Conservation (phyloP, 169 alveolate genomes). For the Theileria sp. region DNA sequence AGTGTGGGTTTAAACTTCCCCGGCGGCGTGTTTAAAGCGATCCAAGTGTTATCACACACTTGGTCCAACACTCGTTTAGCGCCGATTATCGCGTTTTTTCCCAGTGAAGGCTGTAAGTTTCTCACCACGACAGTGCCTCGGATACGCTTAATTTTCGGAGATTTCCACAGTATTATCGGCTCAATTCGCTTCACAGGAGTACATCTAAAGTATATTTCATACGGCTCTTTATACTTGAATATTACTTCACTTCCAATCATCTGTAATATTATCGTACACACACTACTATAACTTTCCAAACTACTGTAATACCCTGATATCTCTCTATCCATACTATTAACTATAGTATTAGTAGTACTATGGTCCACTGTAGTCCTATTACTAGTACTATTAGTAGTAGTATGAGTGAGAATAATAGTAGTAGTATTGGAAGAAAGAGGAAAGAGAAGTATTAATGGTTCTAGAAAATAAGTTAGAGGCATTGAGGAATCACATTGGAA, state of each 20-base stretch:
- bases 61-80: conserved; percentile 35
- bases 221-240: conserved; percentile 54
- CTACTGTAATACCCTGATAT: conserved; percentile 26
- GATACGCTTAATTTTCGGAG: conserved; percentile 38
- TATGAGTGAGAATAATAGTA: conserved; percentile 19
- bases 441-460: conserved; percentile 54
- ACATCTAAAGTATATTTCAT: conserved; percentile 44
- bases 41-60: conserved; percentile 59
- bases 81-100: conserved; percentile 44
- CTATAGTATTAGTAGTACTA: background rate
- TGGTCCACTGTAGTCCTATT: background rate
- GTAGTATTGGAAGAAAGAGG: conserved; percentile 46
- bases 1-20: conserved; percentile 38
- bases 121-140: conserved; percentile 57
- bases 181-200: conserved; percentile 47
- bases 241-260: conserved; percentile 41
- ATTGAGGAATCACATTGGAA: conserved; percentile 40
- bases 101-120: conserved; percentile 54
- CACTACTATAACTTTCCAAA: conserved; percentile 46
- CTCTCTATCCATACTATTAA: background rate
- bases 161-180: conserved; percentile 37
- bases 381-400: background rate
- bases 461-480: conserved; percentile 59
- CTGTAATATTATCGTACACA: conserved; percentile 46
- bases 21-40: conserved; percentile 54